Evolutionary conservation across 768 basidiomycete genomes (phyloP).

Genomic region (Dioszegia crocea): DNA sequence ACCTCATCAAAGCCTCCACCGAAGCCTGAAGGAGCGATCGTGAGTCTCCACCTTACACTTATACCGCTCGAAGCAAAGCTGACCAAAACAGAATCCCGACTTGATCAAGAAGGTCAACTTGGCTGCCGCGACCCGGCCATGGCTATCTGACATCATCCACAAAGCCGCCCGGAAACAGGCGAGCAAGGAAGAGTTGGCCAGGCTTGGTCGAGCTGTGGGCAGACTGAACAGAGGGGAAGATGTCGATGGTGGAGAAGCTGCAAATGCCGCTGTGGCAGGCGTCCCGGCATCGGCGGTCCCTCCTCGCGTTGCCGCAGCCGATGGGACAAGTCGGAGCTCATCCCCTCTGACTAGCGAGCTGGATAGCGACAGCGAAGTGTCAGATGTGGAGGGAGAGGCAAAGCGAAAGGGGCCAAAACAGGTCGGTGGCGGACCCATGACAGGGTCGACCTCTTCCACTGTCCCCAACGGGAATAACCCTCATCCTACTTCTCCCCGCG

Average conservation of each 20-base stretch:
- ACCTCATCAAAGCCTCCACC: not conserved
- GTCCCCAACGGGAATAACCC: too few relatives aligned
- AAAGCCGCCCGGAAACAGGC: constrained; percentile 40
- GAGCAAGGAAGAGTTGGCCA: constrained; percentile 35
- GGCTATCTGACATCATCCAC: constrained; percentile 42
- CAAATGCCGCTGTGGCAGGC: not conserved
- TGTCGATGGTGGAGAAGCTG: constrained; percentile 13
- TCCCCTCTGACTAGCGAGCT: not conserved
- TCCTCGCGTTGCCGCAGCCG: not conserved
- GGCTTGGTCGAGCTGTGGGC: constrained; percentile 30
- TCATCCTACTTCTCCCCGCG: too few relatives aligned
- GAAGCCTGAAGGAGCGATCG: not conserved
- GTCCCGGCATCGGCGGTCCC: not conserved
- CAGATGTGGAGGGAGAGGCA: constrained; percentile 20
- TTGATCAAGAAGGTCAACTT: constrained; percentile 40
- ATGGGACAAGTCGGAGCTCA: not conserved
- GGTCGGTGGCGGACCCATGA: constrained; percentile 34
- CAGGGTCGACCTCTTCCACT: not conserved
- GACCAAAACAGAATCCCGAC: constrained; percentile 10
- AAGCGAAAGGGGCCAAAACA: constrained; percentile 35
- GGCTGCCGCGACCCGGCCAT: constrained; percentile 34
- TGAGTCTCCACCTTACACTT: too few relatives aligned
- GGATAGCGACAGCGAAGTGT: constrained; percentile 9
- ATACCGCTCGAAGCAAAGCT: not conserved
- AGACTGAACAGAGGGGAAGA: constrained; percentile 31